Evolutionary conservation across 1,284 basidiomycete genomes (phyloP).

Genomic region (Fistulina hepatica): DNA sequence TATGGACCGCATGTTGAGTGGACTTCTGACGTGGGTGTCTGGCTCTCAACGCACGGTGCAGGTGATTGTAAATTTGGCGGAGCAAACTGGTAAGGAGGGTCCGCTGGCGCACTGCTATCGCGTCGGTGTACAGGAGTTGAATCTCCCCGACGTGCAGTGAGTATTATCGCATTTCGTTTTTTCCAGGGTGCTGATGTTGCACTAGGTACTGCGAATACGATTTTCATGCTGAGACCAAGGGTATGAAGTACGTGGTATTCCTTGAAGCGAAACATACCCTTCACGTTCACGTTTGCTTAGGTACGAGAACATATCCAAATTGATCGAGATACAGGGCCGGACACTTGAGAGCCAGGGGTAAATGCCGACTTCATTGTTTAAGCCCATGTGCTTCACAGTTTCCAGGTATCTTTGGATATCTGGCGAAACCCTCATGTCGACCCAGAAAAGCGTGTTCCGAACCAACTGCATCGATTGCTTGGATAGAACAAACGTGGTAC

Average conservation of each 20-base stretch:
- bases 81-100: slow-evolving; percentile 83
- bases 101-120: slow-evolving; percentile 71
- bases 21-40: neutral
- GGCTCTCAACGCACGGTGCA: slow-evolving; percentile 20
- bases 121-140: slow-evolving; percentile 53
- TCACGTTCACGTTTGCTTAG: slow-evolving; percentile 25
- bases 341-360: slow-evolving; percentile 73
- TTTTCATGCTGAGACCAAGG: slow-evolving; percentile 84
- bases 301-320: slow-evolving; percentile 82
- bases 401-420: slow-evolving; percentile 79
- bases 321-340: slow-evolving; percentile 61
- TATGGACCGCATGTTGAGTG: slow-evolving; percentile 70
- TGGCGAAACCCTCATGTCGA: slow-evolving; percentile 57
- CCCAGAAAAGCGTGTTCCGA: slow-evolving; percentile 81
- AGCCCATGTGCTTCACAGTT: slow-evolving; percentile 6
- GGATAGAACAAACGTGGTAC: slow-evolving; percentile 85
- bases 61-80: slow-evolving; percentile 84
- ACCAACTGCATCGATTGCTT: slow-evolving; percentile 91
- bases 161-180: slow-evolving; percentile 16
- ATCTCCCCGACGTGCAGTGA: slow-evolving; percentile 54
- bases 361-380: slow-evolving; percentile 11
- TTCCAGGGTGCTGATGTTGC: neutral
- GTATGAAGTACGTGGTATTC: slow-evolving; percentile 64
- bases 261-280: neutral
- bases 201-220: slow-evolving; percentile 68